These are phyloP conservation scores for Colletotrichum plurivorum DNA, from an alignment of 2,329 filamentous ascomycete genomes.

Conservation along the genomic window DNA sequence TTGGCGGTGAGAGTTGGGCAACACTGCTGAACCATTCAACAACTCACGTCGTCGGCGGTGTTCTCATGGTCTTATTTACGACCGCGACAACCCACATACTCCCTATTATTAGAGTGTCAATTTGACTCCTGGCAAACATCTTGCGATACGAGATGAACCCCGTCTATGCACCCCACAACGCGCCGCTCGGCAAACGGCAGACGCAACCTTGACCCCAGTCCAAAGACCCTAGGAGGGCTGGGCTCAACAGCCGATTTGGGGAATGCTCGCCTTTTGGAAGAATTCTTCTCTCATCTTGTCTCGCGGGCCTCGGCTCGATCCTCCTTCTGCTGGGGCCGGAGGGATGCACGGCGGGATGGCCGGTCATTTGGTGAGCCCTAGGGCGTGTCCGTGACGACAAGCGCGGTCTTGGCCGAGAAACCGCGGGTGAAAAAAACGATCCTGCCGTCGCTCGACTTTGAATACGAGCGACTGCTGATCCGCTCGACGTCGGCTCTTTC, in stretches of 20 bases:
- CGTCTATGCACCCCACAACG: slow-evolving; percentile 17
- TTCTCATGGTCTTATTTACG: neutral
- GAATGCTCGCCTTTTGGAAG: slow-evolving; percentile 1
- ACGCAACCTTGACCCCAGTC: slow-evolving; percentile 9
- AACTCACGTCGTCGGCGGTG: neutral
- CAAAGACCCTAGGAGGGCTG: too few relatives aligned
- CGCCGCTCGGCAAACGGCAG: slow-evolving; percentile 17
- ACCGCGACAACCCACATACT: neutral
- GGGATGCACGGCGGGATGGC: neutral
- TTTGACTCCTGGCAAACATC: slow-evolving; percentile 5
- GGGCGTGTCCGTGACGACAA: neutral
- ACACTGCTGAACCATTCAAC: neutral
- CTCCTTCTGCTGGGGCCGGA: too few relatives aligned
- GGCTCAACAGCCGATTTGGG: neutral
- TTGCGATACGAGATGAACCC: slow-evolving; percentile 33
- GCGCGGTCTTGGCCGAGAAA: too few relatives aligned
- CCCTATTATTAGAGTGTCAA: slow-evolving; percentile 28
- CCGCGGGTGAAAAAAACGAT: too few relatives aligned
- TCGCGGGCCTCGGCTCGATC: neutral
- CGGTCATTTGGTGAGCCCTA: neutral
- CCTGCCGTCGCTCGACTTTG: too few relatives aligned
- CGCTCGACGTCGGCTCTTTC: neutral
- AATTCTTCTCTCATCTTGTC: neutral
- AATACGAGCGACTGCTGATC: neutral
- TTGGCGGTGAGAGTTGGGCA: neutral